Percentiles rank a stretch among this genome's conserved stretches.
Conservation (phyloP, 352 stramenopile species). For the Phytophthora podocarpi region DNA sequence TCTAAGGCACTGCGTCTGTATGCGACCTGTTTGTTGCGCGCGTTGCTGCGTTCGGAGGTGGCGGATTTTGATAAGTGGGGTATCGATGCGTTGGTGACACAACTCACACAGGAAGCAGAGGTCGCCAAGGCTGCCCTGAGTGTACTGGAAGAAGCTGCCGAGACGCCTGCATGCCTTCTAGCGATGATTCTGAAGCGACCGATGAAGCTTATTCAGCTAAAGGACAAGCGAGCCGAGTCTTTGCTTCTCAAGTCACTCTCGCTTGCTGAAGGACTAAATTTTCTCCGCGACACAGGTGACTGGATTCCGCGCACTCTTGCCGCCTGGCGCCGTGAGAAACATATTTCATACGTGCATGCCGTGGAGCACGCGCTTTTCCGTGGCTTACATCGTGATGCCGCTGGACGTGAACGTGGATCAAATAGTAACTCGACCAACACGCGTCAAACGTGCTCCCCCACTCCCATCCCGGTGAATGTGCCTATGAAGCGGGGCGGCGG, state of each 20-base stretch:
- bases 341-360: slow-evolving; percentile 85
- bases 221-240: slow-evolving; percentile 81
- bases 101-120: slow-evolving; percentile 86
- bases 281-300: slow-evolving; percentile 79
- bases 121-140: slow-evolving; percentile 87
- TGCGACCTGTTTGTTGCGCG: slow-evolving; percentile 82
- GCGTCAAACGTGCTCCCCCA: slow-evolving; percentile 63
- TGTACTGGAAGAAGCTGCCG: slow-evolving; percentile 85
- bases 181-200: slow-evolving; percentile 87
- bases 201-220: slow-evolving; percentile 76
- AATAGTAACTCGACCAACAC: slow-evolving; percentile 37
- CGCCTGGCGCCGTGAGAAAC: slow-evolving; percentile 81
- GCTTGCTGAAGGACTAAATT: slow-evolving; percentile 74
- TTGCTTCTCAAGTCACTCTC: slow-evolving; percentile 87
- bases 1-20: slow-evolving; percentile 87
- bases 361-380: slow-evolving; percentile 86
- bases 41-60: slow-evolving; percentile 84
- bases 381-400: slow-evolving; percentile 80
- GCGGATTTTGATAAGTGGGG: slow-evolving; percentile 89
- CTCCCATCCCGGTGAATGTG: slow-evolving; percentile 85
- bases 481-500: slow-evolving; percentile 79
- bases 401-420: slow-evolving; percentile 58
- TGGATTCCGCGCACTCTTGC: slow-evolving; percentile 83
- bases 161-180: slow-evolving; percentile 81
- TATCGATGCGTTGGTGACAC: slow-evolving; percentile 84